These are phyloP conservation scores for Pseudogymnoascus sp. DNA, from an alignment of 2,329 filamentous ascomycete genomes.

Conservation along the genomic window DNA sequence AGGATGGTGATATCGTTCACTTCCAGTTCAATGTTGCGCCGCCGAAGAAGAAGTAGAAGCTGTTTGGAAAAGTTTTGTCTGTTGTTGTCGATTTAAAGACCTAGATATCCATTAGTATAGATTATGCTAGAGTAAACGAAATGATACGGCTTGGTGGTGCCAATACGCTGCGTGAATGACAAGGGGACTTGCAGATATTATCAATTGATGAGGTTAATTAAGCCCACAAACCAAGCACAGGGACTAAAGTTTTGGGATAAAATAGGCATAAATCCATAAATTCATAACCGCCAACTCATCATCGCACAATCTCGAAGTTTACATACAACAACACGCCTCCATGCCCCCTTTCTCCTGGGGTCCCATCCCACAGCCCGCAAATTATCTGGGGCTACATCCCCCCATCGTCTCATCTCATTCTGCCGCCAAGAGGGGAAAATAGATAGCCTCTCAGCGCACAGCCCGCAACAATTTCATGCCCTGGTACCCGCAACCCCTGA, in stretches of 20 bases:
- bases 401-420: background rate
- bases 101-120: constrained; percentile 5
- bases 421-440: background rate
- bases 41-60: constrained; percentile 3
- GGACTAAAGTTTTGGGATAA: background rate
- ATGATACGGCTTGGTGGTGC: background rate
- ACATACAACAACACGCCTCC: background rate
- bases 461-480: background rate
- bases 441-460: background rate
- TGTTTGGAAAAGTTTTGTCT: constrained; percentile 2
- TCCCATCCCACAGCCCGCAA: background rate
- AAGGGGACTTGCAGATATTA: background rate
- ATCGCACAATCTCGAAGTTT: background rate
- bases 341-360: background rate
- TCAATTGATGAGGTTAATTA: background rate
- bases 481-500: background rate
- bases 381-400: background rate
- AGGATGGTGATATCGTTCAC: constrained; percentile 39
- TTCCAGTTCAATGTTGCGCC: constrained; percentile 33
- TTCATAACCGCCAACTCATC: background rate
- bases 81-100: background rate
- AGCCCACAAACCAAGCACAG: background rate
- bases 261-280: background rate
- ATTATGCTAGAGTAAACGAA: background rate
- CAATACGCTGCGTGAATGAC: background rate